Evolutionary conservation across 116 monocot species (phyloP).

Genomic region (Posidonia oceanica): DNA sequence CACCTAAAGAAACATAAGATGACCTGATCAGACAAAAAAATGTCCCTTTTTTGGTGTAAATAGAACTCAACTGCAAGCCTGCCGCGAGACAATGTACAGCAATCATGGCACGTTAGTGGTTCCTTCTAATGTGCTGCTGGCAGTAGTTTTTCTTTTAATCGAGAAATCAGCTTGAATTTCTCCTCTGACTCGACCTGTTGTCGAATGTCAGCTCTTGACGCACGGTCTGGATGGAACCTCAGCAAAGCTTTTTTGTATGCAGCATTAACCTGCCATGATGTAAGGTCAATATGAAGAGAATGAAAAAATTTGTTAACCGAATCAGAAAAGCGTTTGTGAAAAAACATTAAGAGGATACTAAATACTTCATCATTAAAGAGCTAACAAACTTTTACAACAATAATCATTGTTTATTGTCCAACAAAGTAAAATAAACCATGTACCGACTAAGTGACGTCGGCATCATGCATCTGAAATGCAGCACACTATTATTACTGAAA

Average conservation of each 20-base stretch:
- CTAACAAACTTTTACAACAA: no score
- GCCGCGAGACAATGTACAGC: no score
- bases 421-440: no score
- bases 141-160: conserved; percentile 65
- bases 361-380: no score
- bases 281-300: background rate
- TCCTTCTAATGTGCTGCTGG: conserved; percentile 6
- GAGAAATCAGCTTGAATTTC: conserved; percentile 83
- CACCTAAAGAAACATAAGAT: no score
- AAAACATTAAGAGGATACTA: background rate
- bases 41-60: no score
- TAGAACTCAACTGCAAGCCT: no score
- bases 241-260: conserved; percentile 77
- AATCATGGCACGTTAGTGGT: background rate
- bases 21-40: no score
- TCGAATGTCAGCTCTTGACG: conserved; percentile 30
- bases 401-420: no score
- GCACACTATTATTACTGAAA: background rate
- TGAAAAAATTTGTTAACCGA: background rate
- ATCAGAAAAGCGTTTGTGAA: background rate
- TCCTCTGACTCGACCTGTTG: conserved; percentile 48
- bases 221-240: conserved; percentile 91
- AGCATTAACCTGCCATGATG: conserved; percentile 48
- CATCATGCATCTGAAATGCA: no score
- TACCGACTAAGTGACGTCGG: no score